These are phyloP conservation scores for Corylus americana DNA, from an alignment of 306 rosid genomes.

Conservation along the genomic window DNA sequence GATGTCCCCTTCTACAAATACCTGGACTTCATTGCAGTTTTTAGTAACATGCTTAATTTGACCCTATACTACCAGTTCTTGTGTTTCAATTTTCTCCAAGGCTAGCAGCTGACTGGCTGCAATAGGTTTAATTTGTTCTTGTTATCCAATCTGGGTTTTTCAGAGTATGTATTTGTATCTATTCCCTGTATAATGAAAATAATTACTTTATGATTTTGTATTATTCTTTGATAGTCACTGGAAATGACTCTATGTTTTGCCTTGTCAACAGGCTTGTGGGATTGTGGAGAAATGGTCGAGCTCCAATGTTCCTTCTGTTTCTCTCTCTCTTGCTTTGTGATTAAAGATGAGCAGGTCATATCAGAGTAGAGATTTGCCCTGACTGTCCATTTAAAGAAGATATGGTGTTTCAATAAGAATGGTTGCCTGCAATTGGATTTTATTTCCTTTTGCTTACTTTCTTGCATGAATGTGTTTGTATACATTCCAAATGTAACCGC, in stretches of 20 bases:
- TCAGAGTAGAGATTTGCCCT: conserved; percentile 23
- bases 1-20: not conserved
- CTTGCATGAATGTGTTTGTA: conserved; percentile 23
- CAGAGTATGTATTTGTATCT: conserved; percentile 3
- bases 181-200: conserved; percentile 4
- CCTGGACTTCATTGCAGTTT: no score
- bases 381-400: conserved; percentile 25
- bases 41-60: conserved; percentile 8
- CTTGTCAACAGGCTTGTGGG: conserved; percentile 44
- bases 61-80: not conserved
- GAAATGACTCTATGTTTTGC: conserved; percentile 31
- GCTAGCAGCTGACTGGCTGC: not conserved
- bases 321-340: conserved; percentile 13
- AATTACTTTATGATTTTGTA: not conserved
- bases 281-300: conserved; percentile 26
- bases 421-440: conserved; percentile 32
- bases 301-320: conserved; percentile 19
- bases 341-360: conserved; percentile 26
- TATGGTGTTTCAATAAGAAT: conserved; percentile 46
- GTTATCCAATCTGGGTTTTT: conserved; percentile 2
- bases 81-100: not conserved
- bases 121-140: not conserved
- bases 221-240: conserved; percentile 14
- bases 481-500: conserved; percentile 35
- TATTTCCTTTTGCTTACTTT: conserved; percentile 10